A percentile compares a stretch with the other conserved stretches of the same genome.
Evolutionary conservation across 116 monocot genomes (phyloP).

Genomic region (Thalassia testudinum): DNA sequence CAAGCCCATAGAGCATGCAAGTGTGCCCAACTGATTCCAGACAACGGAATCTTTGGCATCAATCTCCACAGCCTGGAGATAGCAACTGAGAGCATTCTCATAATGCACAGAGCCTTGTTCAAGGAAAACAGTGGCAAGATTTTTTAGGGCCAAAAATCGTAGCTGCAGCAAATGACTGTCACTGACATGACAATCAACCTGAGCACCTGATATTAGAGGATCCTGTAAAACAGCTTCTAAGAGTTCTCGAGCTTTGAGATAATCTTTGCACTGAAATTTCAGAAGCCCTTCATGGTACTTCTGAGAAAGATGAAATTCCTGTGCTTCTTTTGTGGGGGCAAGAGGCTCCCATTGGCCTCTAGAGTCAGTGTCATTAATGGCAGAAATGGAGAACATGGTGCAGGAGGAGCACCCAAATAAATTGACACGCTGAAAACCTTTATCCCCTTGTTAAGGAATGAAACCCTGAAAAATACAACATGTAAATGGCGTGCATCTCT

Average conservation of each 20-base stretch:
- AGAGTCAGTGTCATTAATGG: slow-evolving; percentile 75
- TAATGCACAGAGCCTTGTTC: slow-evolving; percentile 50
- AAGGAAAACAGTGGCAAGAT: slow-evolving; percentile 83
- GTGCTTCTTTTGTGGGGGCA: slow-evolving; percentile 94
- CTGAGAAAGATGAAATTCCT: slow-evolving; percentile 93
- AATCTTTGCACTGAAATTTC: slow-evolving; percentile 71
- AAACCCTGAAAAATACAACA: no score
- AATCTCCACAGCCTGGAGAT: slow-evolving; percentile 94
- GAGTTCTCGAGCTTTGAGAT: slow-evolving; percentile 63
- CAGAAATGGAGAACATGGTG: slow-evolving; percentile 79
- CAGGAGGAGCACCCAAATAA: neutral
- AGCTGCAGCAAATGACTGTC: slow-evolving; percentile 73
- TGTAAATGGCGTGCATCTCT: no score
- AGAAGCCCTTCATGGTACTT: slow-evolving; percentile 90
- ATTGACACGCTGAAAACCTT: neutral
- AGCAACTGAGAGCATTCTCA: slow-evolving; percentile 81
- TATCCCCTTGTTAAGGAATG: no score
- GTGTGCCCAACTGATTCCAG: slow-evolving; percentile 91
- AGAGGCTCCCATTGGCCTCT: slow-evolving; percentile 72
- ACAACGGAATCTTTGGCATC: slow-evolving; percentile 84
- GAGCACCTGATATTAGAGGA: slow-evolving; percentile 58
- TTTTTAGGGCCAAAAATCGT: slow-evolving; percentile 78
- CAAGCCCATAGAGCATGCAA: slow-evolving; percentile 84
- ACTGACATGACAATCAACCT: slow-evolving; percentile 27
- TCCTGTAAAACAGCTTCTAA: slow-evolving; percentile 75